Conservation (phyloP, 768 basidiomycete species). For the Hirschioporus abietinus region DNA sequence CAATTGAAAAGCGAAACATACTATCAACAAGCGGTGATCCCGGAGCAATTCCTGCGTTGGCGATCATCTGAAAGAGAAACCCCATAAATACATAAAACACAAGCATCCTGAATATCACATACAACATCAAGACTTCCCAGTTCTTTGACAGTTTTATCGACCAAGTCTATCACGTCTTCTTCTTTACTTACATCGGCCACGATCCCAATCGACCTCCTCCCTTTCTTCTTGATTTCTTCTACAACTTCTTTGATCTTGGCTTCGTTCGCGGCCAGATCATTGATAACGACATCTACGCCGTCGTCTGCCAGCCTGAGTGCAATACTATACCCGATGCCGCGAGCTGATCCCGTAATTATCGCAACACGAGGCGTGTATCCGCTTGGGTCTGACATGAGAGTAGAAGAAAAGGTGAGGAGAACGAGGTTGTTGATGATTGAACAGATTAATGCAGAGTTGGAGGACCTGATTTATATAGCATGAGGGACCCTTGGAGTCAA, state of each 20-base stretch:
- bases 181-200: slow-evolving; percentile 21
- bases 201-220: slow-evolving; percentile 16
- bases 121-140: slow-evolving; percentile 13
- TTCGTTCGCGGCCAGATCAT: slow-evolving; percentile 10
- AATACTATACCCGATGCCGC: slow-evolving; percentile 14
- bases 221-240: slow-evolving; percentile 18
- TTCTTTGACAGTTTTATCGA: slow-evolving; percentile 16
- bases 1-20: slow-evolving; percentile 8
- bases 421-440: no score
- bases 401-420: no score
- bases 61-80: slow-evolving; percentile 18
- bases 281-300: slow-evolving; percentile 15
- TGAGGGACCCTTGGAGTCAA: no score
- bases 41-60: slow-evolving; percentile 19
- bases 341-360: slow-evolving; percentile 15
- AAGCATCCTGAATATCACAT: neutral
- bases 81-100: neutral
- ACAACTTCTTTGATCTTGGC: slow-evolving; percentile 11
- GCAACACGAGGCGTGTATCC: slow-evolving; percentile 11
- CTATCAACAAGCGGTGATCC: slow-evolving; percentile 15
- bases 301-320: slow-evolving; percentile 16
- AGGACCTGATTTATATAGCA: neutral
- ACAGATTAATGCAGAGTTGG: no score
- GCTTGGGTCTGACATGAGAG: neutral
- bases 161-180: slow-evolving; percentile 18